Base-by-base conservation (phyloP, 371 early-diverging fungal genomes). In the Smittium culicis region DNA sequence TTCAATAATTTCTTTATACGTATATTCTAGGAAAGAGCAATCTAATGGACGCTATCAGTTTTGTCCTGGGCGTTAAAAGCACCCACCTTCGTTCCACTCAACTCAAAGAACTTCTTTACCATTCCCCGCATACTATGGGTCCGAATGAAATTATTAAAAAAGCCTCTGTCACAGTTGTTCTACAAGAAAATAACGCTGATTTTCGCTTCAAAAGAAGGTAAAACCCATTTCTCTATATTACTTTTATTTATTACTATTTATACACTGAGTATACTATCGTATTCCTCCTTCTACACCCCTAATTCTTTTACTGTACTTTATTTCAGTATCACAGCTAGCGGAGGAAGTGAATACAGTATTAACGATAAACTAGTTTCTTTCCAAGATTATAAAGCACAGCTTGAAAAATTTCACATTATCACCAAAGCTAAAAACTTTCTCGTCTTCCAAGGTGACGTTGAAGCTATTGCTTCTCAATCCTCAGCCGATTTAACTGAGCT, bases 391-490 rank as follows among this genome's bases (percentile, higher is more conserved):
- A 88, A 83, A 68, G 72, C 80, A 20, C 77, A 82, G 0, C 79
- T 99, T 34, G 94, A 93, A 73, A 75, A 82, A 59, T 85, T 95
- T 74, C 92, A 93, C 69, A 93, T 99, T 64, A 80, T 96, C 25
- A 86, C 93, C 69, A 93, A 93, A 71, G 94, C 98, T 1, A 83
- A 88, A 67, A 99, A 99, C 80, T 99, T 98, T 80, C 79, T 99
- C 62, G 99, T 99, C 11, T 99, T 98, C 73, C 99, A 99, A 80
- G 98, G 99, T 30, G 98, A 98, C 79, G 92, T 99, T 2, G 96
- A 97, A 72, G 86, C 92, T 2, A 86, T 98, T n/a, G 96, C 99
- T 2, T 86, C 92, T 28, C 99, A 98, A 78, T 87, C 90, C 28
- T 89, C 98, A 1, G 91, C 87, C 69, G 98, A 99, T 57, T 81